Conservation (phyloP, 208 protist species). For the Leishmania martiniquensis region DNA sequence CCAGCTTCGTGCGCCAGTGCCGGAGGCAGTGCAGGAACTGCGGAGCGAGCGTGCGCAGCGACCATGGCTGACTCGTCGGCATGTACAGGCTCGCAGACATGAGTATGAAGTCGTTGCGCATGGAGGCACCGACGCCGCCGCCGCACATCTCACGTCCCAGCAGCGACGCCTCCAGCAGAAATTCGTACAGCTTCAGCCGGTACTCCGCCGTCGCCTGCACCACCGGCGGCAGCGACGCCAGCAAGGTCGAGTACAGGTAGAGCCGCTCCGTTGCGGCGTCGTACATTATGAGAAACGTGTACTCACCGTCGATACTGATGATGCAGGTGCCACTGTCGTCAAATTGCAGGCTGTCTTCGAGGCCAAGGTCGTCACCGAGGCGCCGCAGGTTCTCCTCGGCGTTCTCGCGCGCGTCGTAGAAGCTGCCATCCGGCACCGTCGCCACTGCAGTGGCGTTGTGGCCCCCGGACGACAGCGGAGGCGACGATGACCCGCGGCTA, state of each 20-base stretch:
- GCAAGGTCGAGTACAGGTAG: constrained; percentile 77
- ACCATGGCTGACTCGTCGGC: constrained; percentile 68
- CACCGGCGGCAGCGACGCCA: constrained; percentile 50
- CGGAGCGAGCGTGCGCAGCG: constrained; percentile 56
- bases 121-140: constrained; percentile 70
- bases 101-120: constrained; percentile 63
- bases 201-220: constrained; percentile 13
- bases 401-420: constrained; percentile 59
- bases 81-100: constrained; percentile 78
- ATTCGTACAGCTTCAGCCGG: constrained; percentile 68
- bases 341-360: constrained; percentile 53
- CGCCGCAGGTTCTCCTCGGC: constrained; percentile 60
- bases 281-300: constrained; percentile 73
- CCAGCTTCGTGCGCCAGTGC: constrained; percentile 63
- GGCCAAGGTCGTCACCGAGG: constrained; percentile 65
- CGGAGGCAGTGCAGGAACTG: constrained; percentile 70
- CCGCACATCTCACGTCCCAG: constrained; percentile 84
- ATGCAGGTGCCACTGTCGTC: constrained; percentile 75
- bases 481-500: constrained; percentile 12
- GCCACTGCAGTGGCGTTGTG: not conserved
- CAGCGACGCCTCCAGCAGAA: constrained; percentile 74
- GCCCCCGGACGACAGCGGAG: not conserved
- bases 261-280: constrained; percentile 76
- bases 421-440: constrained; percentile 29
- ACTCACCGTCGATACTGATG: constrained; percentile 58